Conservation (phyloP, 306 rosid species). For the Inga laurina region DNA sequence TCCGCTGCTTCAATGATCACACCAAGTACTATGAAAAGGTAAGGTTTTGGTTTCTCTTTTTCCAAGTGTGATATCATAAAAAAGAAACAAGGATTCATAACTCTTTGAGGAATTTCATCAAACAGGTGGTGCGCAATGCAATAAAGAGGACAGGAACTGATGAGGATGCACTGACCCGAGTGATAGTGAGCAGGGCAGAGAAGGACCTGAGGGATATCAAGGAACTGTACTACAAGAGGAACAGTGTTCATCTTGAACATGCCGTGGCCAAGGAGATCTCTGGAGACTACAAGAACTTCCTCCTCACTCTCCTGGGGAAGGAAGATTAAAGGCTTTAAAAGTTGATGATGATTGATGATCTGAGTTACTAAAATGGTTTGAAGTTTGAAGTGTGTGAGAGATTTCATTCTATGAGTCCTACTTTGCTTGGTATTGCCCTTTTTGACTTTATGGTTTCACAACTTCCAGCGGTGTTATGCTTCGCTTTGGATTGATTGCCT, state of each 20-base stretch:
- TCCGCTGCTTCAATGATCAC: slow-evolving; percentile 72
- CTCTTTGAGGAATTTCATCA: neutral
- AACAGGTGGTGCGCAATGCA: slow-evolving; percentile 63
- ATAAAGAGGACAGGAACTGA: slow-evolving; percentile 55
- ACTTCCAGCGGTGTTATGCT: neutral
- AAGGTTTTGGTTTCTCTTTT: neutral
- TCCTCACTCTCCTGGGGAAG: slow-evolving; percentile 69
- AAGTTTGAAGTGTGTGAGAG: neutral
- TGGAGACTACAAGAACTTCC: slow-evolving; percentile 76
- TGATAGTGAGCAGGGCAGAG: slow-evolving; percentile 83
- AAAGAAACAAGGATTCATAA: slow-evolving; percentile 17
- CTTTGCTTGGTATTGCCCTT: neutral
- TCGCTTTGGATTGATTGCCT: neutral
- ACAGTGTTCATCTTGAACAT: slow-evolving; percentile 69
- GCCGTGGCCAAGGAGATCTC: slow-evolving; percentile 67
- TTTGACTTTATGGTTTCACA: neutral
- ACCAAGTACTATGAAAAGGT: slow-evolving; percentile 84
- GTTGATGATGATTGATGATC: slow-evolving; percentile 1
- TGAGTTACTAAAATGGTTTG: neutral
- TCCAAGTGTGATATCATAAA: neutral
- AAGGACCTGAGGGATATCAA: slow-evolving; percentile 69
- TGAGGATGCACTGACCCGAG: slow-evolving; percentile 78
- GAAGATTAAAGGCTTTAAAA: slow-evolving; percentile 29
- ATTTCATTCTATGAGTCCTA: slow-evolving; percentile 16
- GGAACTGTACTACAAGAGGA: slow-evolving; percentile 73